Conservation (phyloP, 345 rosid species). For the Mercurialis annua region DNA sequence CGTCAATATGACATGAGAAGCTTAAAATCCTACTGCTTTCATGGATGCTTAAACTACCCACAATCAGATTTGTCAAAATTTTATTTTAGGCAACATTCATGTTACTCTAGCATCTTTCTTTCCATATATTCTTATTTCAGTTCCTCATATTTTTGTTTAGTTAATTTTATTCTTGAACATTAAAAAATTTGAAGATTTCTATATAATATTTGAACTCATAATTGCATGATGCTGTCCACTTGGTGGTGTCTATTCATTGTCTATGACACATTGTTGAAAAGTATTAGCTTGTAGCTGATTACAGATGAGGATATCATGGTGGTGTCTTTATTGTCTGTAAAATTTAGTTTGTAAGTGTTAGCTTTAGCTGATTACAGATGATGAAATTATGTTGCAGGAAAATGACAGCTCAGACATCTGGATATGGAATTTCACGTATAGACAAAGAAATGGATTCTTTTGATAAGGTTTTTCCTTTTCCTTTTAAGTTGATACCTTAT, state of each 20-base stretch:
- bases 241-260: not conserved
- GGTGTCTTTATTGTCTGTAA: slow-evolving; percentile 5
- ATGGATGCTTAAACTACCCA: not conserved
- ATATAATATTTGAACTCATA: not conserved
- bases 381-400: slow-evolving; percentile 46
- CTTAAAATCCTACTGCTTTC: not conserved
- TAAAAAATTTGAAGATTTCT: not conserved
- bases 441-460: slow-evolving; percentile 58
- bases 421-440: slow-evolving; percentile 24
- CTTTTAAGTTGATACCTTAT: slow-evolving; percentile 8
- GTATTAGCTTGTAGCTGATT: slow-evolving; percentile 13
- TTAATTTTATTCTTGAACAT: not conserved
- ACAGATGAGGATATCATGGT: slow-evolving; percentile 23
- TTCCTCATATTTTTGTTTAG: not conserved
- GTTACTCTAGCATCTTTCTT: not conserved
- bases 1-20: not conserved
- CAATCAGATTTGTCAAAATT: slow-evolving; percentile 2
- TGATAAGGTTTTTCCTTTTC: slow-evolving; percentile 58
- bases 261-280: slow-evolving; percentile 8
- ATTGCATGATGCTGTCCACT: not conserved
- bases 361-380: slow-evolving; percentile 13
- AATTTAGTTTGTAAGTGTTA: slow-evolving; percentile 11
- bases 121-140: not conserved
- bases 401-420: slow-evolving; percentile 37
- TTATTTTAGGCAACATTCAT: slow-evolving; percentile 1